Evolutionary conservation across 148 eudicot genomes (phyloP), one percentile per base, ranked within the genome.

Genomic region (Pharnaceum exiguum): DNA sequence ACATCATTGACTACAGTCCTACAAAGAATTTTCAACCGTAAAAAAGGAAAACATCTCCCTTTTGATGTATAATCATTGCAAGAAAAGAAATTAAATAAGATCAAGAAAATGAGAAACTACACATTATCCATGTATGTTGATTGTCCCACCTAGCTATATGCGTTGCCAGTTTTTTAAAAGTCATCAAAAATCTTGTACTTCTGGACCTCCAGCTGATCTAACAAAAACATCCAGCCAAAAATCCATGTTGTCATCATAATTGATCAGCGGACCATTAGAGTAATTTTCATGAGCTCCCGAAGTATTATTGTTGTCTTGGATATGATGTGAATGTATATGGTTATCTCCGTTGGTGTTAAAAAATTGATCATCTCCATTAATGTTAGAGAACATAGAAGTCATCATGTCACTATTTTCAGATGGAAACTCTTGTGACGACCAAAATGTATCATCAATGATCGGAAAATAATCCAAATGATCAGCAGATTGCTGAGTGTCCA

Each of bases 401-500:
- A 22, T 55, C 46, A 22, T 55, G 26, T 32, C 6, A 18, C 19
- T 29, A 26, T 54, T 57, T 2, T 62, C 31, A 5, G 24, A 38
- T 25, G 60, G 39, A 17, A 59, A 10, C 0, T 78, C 77, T 30
- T 67, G 58, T 16, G 65, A 19, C 12, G 71, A 62, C 91, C 96
- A 84, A 32, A 73, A 79, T 39, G 80, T 73, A 15, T 84, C 84
- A 1, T 82, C 91, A n/a, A 87, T 78, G 0, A 62, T 62, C 3
- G 82, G 66, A 15, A 68, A 18, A 5, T 46, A 46, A 19, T 82
- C 74, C 7, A 44, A 36, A 15, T 16, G n/a, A n/a, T n/a, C n/a
- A n/a, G n/a, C 7, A 0, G 37, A 16, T 11, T 5, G 46, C 55
- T 40, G 59, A 28, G 27, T n/a, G 2, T 68, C 49, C 9, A 10